Base-by-base conservation (phyloP, 78 protist species). In the Dictyostelium citrinum region DNA sequence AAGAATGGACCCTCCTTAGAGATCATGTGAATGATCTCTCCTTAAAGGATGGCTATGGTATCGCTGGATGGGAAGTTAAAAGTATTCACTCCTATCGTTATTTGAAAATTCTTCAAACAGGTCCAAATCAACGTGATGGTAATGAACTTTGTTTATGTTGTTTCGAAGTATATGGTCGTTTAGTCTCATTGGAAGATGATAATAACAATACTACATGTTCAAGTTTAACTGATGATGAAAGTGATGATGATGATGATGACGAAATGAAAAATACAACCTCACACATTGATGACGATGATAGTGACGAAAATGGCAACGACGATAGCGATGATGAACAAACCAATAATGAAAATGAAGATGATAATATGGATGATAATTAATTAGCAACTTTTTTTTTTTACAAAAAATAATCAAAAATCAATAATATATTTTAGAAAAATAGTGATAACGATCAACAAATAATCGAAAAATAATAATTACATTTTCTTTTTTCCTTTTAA, bases 121-220 rank as follows among this genome's bases (percentile, higher is more conserved):
- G 93, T 67, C 85, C 85, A 14, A 88, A 88, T 46, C 93, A 88
- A 79, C 29, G 93, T 43, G 85, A 78, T 46, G 93, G 93, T 33
- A 37, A 76, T 24, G 93, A 88, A 78, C 80, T 88, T 3, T 88
- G 93, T 88, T 79, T 88, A 10, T 88, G 93, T 78, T 88, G 93
- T 88, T 88, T 88, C 45, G 93, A 88, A 68, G 85, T 78, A 1
- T 88, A 88, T 67, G 93, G 93, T 67, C 67, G 93, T 78, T 88
- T 88, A 49, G 93, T 88, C 55, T 61, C 80, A 5, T 49, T 88
- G 6, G 81, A 88, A 68, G 85, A 88, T 51, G 61, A 88, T 78
- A 60, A 33, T 55, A 46, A 49, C 17, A 61, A 49, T 49, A 27
- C 79, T 11, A 75, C 29, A 2, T 41, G 29, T 41, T 22, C 67